Evolutionary conservation across 164 flowering plant species (phyloP).

Genomic region (Piper longum): DNA sequence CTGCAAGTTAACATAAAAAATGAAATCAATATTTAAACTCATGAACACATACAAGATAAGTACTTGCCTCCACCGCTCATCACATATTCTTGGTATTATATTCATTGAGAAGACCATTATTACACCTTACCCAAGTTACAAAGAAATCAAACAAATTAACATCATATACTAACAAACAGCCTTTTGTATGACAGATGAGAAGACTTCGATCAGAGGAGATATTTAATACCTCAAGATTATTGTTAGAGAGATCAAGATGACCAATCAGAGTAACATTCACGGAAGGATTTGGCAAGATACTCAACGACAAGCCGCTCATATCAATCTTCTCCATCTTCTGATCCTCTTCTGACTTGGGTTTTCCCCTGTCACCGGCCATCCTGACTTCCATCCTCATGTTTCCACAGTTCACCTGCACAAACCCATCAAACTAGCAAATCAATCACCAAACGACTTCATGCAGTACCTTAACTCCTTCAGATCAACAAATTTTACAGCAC

Average conservation of each 20-base stretch:
- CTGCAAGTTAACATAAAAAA: conserved; percentile 18
- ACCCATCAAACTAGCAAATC: neutral
- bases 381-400: conserved; percentile 10
- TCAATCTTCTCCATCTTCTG: conserved; percentile 27
- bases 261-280: conserved; percentile 38
- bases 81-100: no score
- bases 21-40: no score
- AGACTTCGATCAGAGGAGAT: neutral
- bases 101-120: no score
- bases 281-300: conserved; percentile 43
- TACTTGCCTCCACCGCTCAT: neutral
- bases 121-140: no score
- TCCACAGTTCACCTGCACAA: neutral
- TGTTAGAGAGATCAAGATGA: conserved; percentile 74
- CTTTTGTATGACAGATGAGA: no score
- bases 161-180: no score
- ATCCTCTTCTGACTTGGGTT: conserved; percentile 5
- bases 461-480: neutral
- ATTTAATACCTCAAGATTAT: conserved; percentile 52
- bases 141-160: no score
- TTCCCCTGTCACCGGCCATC: conserved; percentile 2
- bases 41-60: no score
- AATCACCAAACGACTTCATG: no score
- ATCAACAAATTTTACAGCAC: neutral
- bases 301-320: conserved; percentile 61